Conservation (phyloP, 2,329 filamentous ascomycete species). For the Hymenoscyphus fructigenus region DNA sequence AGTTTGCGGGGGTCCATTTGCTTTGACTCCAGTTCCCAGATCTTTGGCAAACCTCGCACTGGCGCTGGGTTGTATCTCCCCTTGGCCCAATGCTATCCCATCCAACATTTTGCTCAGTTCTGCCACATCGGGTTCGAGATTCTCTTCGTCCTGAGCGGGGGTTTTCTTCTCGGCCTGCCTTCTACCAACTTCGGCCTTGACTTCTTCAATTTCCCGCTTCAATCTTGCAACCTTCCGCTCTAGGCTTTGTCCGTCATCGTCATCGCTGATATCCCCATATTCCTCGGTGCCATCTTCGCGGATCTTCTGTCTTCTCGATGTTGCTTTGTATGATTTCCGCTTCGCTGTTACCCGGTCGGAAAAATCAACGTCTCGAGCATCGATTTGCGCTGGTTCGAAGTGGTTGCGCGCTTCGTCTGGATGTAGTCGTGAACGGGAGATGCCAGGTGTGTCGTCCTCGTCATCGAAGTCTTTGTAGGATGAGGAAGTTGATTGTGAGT, state of each 20-base stretch:
- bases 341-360: conserved; percentile 84
- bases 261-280: conserved; percentile 73
- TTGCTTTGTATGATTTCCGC: conserved; percentile 78
- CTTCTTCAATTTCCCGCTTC: conserved; percentile 77
- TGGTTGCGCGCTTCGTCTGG: conserved; percentile 76
- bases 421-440: conserved; percentile 74
- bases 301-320: conserved; percentile 64
- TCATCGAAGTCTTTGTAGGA: conserved; percentile 61
- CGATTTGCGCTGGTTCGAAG: conserved; percentile 74
- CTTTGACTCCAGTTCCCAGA: conserved; percentile 32
- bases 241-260: conserved; percentile 73
- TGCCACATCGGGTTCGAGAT: conserved; percentile 56
- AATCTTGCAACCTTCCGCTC: conserved; percentile 79
- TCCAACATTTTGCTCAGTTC: conserved; percentile 73
- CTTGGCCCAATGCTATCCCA: conserved; percentile 50
- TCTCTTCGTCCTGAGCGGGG: conserved; percentile 39
- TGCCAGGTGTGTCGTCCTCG: conserved; percentile 62
- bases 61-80: conserved; percentile 16
- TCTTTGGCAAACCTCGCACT: conserved; percentile 33
- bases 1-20: conserved; percentile 29
- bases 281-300: conserved; percentile 64
- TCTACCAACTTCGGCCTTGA: conserved; percentile 58
- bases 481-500: conserved; percentile 53
- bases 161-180: conserved; percentile 48
- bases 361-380: conserved; percentile 79